Evolutionary conservation across 257 asterid genomes (phyloP).

Genomic region (Prunella vulgaris): DNA sequence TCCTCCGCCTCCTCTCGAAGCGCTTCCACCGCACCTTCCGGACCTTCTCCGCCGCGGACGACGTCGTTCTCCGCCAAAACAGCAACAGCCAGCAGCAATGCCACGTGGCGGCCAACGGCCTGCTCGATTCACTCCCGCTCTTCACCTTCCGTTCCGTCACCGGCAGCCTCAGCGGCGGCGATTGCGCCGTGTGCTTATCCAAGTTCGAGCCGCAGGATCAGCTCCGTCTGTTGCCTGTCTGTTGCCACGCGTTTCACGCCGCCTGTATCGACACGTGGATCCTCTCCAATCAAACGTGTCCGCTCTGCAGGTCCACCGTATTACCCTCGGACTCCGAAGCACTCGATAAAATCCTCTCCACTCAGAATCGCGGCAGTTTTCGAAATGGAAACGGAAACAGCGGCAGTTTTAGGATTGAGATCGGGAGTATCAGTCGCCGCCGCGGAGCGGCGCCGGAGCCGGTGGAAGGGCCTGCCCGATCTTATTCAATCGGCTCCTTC

Average conservation of each 20-base stretch:
- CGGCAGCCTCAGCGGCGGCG: constrained; percentile 60
- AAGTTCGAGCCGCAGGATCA: constrained; percentile 68
- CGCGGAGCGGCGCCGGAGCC: constrained; percentile 24
- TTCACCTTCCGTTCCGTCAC: constrained; percentile 59
- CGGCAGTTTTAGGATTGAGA: constrained; percentile 70
- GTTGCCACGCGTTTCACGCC: constrained; percentile 94
- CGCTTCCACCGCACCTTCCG: constrained; percentile 46
- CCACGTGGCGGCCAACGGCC: constrained; percentile 17
- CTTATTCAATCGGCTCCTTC: constrained; percentile 75
- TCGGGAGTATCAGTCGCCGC: constrained; percentile 74
- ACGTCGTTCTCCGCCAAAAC: constrained; percentile 35
- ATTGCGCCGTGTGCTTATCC: constrained; percentile 85
- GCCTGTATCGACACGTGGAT: constrained; percentile 89
- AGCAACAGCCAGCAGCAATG: constrained; percentile 16
- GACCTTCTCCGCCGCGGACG: constrained; percentile 39
- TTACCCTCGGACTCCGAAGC: constrained; percentile 51
- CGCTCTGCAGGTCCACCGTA: constrained; percentile 81
- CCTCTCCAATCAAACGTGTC: constrained; percentile 63
- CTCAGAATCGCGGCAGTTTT: constrained; percentile 6
- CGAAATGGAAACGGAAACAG: constrained; percentile 28
- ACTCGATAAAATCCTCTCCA: constrained; percentile 40
- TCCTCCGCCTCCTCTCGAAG: constrained; percentile 61
- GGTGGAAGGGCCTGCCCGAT: constrained; percentile 40
- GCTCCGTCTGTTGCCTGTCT: constrained; percentile 68
- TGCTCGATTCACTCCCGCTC: constrained; percentile 62